A percentile compares a stretch with the other conserved stretches of the same genome.
Conservation (phyloP, 306 rosid species). For the Glycine soja region DNA sequence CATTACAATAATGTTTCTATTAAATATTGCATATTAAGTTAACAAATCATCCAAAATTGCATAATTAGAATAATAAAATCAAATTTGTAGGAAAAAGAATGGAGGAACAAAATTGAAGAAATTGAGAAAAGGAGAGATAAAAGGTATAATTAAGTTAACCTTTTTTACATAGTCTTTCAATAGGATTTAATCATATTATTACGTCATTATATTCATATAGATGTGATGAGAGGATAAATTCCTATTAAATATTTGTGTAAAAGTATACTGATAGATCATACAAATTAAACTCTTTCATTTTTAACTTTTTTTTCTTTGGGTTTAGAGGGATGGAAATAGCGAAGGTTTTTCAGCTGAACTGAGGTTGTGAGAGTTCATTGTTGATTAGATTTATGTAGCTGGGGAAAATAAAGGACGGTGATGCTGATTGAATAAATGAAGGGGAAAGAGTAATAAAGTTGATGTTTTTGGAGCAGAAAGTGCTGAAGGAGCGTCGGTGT, state of each 20-base stretch:
- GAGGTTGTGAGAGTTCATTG: not conserved
- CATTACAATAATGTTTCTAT: not conserved
- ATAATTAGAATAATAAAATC: not conserved
- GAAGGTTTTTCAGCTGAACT: not conserved
- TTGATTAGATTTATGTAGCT: constrained; percentile 2
- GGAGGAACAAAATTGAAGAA: not conserved
- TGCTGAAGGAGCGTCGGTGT: constrained; percentile 12
- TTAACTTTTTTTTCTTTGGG: not conserved
- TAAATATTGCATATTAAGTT: not conserved
- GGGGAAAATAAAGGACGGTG: not conserved
- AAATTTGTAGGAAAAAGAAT: not conserved
- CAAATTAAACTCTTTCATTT: not conserved
- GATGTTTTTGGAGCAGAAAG: constrained; percentile 38
- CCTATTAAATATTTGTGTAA: not conserved
- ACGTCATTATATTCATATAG: not conserved
- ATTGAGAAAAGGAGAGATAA: not conserved
- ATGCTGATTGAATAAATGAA: constrained; percentile 35
- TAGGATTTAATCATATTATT: not conserved
- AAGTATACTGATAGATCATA: not conserved
- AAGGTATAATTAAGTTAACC: not conserved
- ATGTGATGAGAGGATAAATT: not conserved
- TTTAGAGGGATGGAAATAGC: not conserved
- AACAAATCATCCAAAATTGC: not conserved
- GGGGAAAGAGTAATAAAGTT: constrained; percentile 33
- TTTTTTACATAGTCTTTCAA: not conserved